Percentiles rank a stretch among this genome's conserved stretches.
These are phyloP conservation scores for Fraxinus americana DNA, from an alignment of 257 asterid species.

Conservation along the genomic window DNA sequence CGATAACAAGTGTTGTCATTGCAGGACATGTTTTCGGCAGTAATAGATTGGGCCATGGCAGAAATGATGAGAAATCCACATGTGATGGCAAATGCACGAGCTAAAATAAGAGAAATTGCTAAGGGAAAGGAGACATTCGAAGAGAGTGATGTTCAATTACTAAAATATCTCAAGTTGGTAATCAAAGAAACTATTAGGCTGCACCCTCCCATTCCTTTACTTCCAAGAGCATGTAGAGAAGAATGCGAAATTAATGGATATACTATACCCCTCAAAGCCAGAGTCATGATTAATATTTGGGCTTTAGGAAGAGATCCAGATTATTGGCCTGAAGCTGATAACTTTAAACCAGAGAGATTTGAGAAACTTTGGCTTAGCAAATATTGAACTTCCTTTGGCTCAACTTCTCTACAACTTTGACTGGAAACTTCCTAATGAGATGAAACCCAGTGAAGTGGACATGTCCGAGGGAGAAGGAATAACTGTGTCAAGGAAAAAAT, in stretches of 20 bases:
- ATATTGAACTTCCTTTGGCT: slow-evolving; percentile 24
- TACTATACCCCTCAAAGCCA: slow-evolving; percentile 16
- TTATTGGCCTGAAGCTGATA: slow-evolving; percentile 23
- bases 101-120: slow-evolving; percentile 20
- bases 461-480: slow-evolving; percentile 10
- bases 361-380: slow-evolving; percentile 16
- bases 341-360: slow-evolving; percentile 26
- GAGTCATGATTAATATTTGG: slow-evolving; percentile 25
- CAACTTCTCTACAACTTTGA: slow-evolving; percentile 20
- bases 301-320: slow-evolving; percentile 28
- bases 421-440: slow-evolving; percentile 19
- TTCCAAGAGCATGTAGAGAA: slow-evolving; percentile 25
- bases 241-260: slow-evolving; percentile 9
- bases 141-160: slow-evolving; percentile 17
- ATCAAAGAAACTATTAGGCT: slow-evolving; percentile 31
- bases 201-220: slow-evolving; percentile 23
- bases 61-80: slow-evolving; percentile 28
- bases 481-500: slow-evolving; percentile 15
- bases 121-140: neutral
- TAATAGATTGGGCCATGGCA: slow-evolving; percentile 25
- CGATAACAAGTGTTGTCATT: neutral
- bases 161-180: slow-evolving; percentile 22
- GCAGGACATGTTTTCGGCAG: slow-evolving; percentile 26
- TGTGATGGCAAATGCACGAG: slow-evolving; percentile 27
- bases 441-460: neutral